A percentile compares a stretch with the other conserved stretches of the same genome.
Conservation (phyloP, 768 basidiomycete genomes). For the Rhodotorula kratochvilovae region DNA sequence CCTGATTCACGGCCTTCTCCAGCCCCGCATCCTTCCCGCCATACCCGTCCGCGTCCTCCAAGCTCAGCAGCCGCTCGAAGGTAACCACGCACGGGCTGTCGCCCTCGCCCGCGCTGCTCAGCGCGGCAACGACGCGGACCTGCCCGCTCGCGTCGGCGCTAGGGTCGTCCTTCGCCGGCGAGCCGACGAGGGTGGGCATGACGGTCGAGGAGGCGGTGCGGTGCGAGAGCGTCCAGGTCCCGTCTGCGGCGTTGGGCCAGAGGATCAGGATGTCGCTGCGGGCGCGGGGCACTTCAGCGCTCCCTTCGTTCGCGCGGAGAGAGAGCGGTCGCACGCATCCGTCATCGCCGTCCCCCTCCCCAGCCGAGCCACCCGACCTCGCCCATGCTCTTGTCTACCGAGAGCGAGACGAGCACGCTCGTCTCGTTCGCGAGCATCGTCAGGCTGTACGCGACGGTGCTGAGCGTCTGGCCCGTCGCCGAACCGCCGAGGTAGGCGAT, state of each 20-base stretch:
- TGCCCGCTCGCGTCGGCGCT: background rate
- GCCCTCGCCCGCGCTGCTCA: background rate
- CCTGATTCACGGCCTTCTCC: constrained; percentile 20
- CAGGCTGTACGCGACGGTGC: constrained; percentile 16
- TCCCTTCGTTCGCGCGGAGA: background rate
- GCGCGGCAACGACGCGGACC: constrained; percentile 7
- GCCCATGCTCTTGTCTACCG: background rate
- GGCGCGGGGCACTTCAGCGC: background rate
- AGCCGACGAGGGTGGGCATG: constrained; percentile 18
- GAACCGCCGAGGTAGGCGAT: constrained; percentile 20
- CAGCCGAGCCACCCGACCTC: constrained; percentile 19
- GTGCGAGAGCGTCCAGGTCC: constrained; percentile 32
- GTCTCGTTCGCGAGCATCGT: constrained; percentile 24
- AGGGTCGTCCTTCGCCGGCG: background rate
- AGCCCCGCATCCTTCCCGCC: constrained; percentile 10
- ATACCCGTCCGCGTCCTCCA: background rate
- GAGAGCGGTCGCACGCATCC: constrained; percentile 2
- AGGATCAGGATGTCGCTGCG: constrained; percentile 24
- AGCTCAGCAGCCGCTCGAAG: constrained; percentile 6
- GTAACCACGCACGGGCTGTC: constrained; percentile 23
- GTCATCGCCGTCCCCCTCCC: constrained; percentile 22
- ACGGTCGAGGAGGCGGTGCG: constrained; percentile 15
- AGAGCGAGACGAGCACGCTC: constrained; percentile 7
- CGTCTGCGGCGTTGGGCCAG: constrained; percentile 22
- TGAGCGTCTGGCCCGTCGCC: constrained; percentile 21